phyloP scores from a whole-genome alignment of 1,139 yeast species.

The Sugiyamaella pinicola region DNA sequence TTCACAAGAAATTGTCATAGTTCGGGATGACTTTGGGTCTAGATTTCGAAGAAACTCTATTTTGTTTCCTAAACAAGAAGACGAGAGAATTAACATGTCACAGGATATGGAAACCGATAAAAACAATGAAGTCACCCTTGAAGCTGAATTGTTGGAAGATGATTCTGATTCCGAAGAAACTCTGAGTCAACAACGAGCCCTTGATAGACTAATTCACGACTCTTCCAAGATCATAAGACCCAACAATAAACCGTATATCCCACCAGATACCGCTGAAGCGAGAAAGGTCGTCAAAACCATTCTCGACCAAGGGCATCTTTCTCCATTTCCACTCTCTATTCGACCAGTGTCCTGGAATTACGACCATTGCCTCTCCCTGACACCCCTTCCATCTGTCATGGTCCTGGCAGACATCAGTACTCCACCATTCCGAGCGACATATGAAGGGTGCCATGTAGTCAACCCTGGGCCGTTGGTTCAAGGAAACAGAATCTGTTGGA shows the following conservation, averaged over 20 bases:
- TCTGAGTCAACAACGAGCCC: constrained; percentile 28
- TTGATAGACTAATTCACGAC: constrained; percentile 30
- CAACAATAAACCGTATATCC: constrained; percentile 28
- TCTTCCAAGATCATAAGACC: constrained; percentile 20
- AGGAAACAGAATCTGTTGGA: constrained; percentile 56
- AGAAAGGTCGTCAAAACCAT: constrained; percentile 76
- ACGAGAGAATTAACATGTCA: not conserved
- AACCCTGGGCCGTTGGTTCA: constrained; percentile 66
- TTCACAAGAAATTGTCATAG: constrained; percentile 77
- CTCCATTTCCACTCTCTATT: constrained; percentile 67
- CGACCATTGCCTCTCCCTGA: constrained; percentile 67
- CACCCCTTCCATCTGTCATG: constrained; percentile 66
- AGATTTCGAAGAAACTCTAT: constrained; percentile 73
- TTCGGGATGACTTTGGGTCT: constrained; percentile 68
- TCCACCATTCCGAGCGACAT: constrained; percentile 71
- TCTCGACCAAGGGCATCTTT: constrained; percentile 82
- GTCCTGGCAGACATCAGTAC: constrained; percentile 69
- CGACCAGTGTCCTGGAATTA: constrained; percentile 70
- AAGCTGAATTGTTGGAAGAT: constrained; percentile 20
- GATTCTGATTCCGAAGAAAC: constrained; percentile 30
- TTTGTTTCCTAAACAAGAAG: constrained; percentile 45
- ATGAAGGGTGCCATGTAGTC: constrained; percentile 78
- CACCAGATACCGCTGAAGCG: constrained; percentile 59
- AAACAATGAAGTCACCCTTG: constrained; percentile 22
- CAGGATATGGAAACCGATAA: constrained; percentile 11